These are phyloP conservation scores for Plasmodium coatneyi DNA, from an alignment of 169 alveolate genomes.

Conservation along the genomic window DNA sequence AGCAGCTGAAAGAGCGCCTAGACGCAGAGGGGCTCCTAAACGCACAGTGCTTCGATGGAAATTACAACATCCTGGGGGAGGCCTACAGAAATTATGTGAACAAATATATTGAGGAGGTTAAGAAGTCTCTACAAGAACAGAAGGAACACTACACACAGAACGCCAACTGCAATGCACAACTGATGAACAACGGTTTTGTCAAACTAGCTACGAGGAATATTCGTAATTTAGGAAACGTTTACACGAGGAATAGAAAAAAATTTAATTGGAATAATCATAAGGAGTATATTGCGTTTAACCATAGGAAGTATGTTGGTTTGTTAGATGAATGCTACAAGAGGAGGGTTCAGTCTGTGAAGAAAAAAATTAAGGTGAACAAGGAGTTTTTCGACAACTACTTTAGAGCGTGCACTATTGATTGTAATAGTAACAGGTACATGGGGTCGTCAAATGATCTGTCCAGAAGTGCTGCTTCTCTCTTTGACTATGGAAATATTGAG, in stretches of 20 bases:
- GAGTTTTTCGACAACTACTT: slow-evolving; percentile 24
- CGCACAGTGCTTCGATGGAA: slow-evolving; percentile 21
- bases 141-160: not conserved
- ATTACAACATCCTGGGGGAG: slow-evolving; percentile 27
- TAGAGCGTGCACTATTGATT: slow-evolving; percentile 45
- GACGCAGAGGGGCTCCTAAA: not conserved
- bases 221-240: not conserved
- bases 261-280: not conserved
- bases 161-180: slow-evolving; percentile 8
- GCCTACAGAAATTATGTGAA: slow-evolving; percentile 23
- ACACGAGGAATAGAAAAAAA: not conserved
- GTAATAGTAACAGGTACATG: not conserved
- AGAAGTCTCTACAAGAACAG: not conserved
- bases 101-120: slow-evolving; percentile 7
- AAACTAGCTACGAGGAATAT: slow-evolving; percentile 10
- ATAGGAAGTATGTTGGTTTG: slow-evolving; percentile 1
- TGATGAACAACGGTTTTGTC: not conserved
- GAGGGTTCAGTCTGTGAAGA: slow-evolving; percentile 12
- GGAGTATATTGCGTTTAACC: slow-evolving; percentile 27
- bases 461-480: not conserved
- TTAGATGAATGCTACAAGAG: slow-evolving; percentile 15
- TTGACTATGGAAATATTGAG: slow-evolving; percentile 21
- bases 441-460: slow-evolving; percentile 36
- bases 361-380: slow-evolving; percentile 35
- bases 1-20: not conserved